Evolutionary conservation across 257 asterid species (phyloP), one percentile per base, ranked within the genome.

Genomic region (Phtheirospermum japonicum): DNA sequence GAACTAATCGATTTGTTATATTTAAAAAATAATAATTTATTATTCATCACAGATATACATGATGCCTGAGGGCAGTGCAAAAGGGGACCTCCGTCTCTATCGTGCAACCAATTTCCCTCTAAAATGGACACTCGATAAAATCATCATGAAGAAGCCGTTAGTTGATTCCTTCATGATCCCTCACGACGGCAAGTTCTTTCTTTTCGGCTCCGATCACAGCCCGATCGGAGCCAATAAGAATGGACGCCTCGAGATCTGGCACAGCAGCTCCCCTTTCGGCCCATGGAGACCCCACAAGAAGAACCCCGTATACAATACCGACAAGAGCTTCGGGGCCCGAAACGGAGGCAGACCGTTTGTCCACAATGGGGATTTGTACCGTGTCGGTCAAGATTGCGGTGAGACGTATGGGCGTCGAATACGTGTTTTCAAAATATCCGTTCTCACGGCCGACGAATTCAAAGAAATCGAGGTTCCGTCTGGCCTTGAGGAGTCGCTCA

Each of bases 1-100:
- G 17, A 40, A 9, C 13, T 14, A 61, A 59, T 61, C 23, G 26
- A 11, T 43, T 57, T 57, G 40, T 5, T 59, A 45, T 30, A 28
- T 53, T 20, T 83, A 23, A 1, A 23, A 1, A n/a, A n/a, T n/a
- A n/a, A n/a, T 42, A 12, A 2, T 10, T 12, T 36, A 12, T 14
- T 5, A 6, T 17, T 42, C 18, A 13, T 42, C 18, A 13, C 49
- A 93, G 99, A 89, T 82, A 74, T 93, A 93, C 63, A 89, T 93
- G 97, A 80, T 89, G 90, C 99, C 99, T 0, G 99, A 93, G 74
- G 82, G 97, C 61, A 87, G 89, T 64, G 82, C 57, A 3, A 89
- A 87, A 54, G 97, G 99, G 64, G 96, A 93, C 50, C 90, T 93
- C 53, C 97, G 97, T 68, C 97, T 93, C 28, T 93, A 87, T 71